These are phyloP conservation scores for Venustampulla echinocandica DNA, from an alignment of 495 filamentous ascomycete species.

Conservation along the genomic window DNA sequence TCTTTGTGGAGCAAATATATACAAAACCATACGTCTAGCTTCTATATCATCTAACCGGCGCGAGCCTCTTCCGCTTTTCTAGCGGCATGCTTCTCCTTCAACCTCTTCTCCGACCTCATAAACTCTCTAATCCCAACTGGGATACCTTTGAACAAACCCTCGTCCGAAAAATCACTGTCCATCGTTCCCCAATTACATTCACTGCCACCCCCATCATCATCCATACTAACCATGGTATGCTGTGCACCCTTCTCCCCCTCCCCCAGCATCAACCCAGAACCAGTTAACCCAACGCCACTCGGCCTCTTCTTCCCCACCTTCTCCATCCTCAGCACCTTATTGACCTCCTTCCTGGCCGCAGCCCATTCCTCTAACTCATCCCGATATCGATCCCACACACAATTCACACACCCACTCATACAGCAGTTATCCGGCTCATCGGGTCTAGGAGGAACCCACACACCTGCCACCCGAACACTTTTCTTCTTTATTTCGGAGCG, in stretches of 20 bases:
- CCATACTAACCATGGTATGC: conserved; percentile 51
- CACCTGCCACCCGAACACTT: conserved; percentile 60
- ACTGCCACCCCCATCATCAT: conserved; percentile 74
- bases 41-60: conserved; percentile 1
- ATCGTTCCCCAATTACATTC: conserved; percentile 54
- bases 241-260: conserved; percentile 26
- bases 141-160: conserved; percentile 68
- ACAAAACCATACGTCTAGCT: not conserved
- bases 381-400: conserved; percentile 86
- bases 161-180: conserved; percentile 39
- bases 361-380: conserved; percentile 91
- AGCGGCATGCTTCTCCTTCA: conserved; percentile 64
- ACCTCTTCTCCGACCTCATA: conserved; percentile 91
- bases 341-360: conserved; percentile 46
- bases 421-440: conserved; percentile 97
- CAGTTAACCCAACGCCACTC: conserved; percentile 35
- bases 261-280: conserved; percentile 24
- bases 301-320: conserved; percentile 32
- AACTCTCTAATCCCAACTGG: conserved; percentile 94
- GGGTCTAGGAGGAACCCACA: conserved; percentile 73
- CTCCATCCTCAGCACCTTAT: conserved; percentile 31
- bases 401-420: conserved; percentile 97
- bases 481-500: conserved; percentile 48
- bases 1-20: not conserved
- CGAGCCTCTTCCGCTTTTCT: conserved; percentile 24